Percentiles rank a stretch among this genome's conserved stretches.
phyloP scores from a whole-genome alignment of 2,329 filamentous ascomycete species.

The Pyrenophora graminea region DNA sequence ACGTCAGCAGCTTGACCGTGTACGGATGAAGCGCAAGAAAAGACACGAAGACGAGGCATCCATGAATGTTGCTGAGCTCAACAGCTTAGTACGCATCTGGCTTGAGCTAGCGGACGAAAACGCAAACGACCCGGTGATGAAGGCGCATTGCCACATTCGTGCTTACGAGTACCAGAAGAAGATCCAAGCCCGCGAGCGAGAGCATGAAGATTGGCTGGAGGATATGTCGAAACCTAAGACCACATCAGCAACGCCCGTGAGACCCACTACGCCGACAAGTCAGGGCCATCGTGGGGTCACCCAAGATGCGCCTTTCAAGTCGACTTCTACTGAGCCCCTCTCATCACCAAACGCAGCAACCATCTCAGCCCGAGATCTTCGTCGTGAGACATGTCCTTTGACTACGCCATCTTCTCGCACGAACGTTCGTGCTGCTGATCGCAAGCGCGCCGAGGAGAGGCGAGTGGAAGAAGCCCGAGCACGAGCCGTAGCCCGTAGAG shows the following conservation, averaged over 20 bases:
- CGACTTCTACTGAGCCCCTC: background rate
- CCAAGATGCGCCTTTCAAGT: slow-evolving; percentile 1
- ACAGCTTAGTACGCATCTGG: slow-evolving; percentile 19
- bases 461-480: background rate
- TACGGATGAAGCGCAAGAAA: slow-evolving; percentile 13
- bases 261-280: background rate
- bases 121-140: slow-evolving; percentile 7
- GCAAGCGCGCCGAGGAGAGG: slow-evolving; percentile 6
- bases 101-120: slow-evolving; percentile 17
- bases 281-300: background rate
- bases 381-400: background rate
- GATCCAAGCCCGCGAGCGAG: slow-evolving; percentile 10
- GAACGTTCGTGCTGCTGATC: background rate
- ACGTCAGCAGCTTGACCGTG: slow-evolving; percentile 14
- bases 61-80: slow-evolving; percentile 10
- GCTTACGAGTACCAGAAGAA: slow-evolving; percentile 24
- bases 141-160: slow-evolving; percentile 16
- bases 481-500: slow-evolving; percentile 6
- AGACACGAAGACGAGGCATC: slow-evolving; percentile 16
- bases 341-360: background rate
- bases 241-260: background rate
- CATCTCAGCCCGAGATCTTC: background rate
- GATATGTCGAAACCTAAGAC: slow-evolving; percentile 14
- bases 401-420: background rate
- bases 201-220: slow-evolving; percentile 16